Evolutionary conservation across 2,329 filamentous ascomycete genomes (phyloP), one percentile per base, ranked within the genome.

Genomic region (Aspergillus terreus): DNA sequence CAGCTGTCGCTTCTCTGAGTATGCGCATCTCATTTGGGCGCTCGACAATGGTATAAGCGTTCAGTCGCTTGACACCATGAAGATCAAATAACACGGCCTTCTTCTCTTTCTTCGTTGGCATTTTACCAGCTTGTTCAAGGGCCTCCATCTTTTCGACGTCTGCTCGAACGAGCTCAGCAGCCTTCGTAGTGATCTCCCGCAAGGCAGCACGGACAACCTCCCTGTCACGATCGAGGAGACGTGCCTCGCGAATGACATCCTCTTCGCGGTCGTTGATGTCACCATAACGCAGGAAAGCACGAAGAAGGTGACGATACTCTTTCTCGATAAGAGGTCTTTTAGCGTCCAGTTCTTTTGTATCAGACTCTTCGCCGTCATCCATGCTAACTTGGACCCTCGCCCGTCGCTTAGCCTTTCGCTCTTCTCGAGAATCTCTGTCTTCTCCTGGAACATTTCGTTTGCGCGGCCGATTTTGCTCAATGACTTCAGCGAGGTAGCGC

Each of bases 61-160:
- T 99, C 64, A 96, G 83, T 62, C 95, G 92, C 72, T 95, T 95
- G 46, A 96, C 87, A 50, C 92, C 90, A 43, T 88, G 86, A 71
- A 92, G 96, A 67, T 97, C 92, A 63, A 99, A 96, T 42, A 99
- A 77, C 15, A 99, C 90, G 0, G 94, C 94, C 72, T 99, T 99
- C 71, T 90, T 90, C 68, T 99, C 94, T 71, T 99, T 99, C 77
- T 97, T 96, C 0, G 92, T 95, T 49, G 95, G 74, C 2, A 85
- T 81, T 68, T 94, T 95, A 65, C 90, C 90, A 57, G 87, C 77
- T 19, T 78, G 84, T 70, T 94, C 89, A 61, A 85, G 69, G 12
- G 80, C 80, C 52, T 81, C 79, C 49, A 86, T 75, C 53, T 82
- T 78, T 30, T 79, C 78, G 44, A 80, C 75, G 55, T 96, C 90